Percentiles rank a stretch among this genome's conserved stretches.
Evolutionary conservation across 2,329 filamentous ascomycete species (phyloP).

Genomic region (Aspergillus clavatus): DNA sequence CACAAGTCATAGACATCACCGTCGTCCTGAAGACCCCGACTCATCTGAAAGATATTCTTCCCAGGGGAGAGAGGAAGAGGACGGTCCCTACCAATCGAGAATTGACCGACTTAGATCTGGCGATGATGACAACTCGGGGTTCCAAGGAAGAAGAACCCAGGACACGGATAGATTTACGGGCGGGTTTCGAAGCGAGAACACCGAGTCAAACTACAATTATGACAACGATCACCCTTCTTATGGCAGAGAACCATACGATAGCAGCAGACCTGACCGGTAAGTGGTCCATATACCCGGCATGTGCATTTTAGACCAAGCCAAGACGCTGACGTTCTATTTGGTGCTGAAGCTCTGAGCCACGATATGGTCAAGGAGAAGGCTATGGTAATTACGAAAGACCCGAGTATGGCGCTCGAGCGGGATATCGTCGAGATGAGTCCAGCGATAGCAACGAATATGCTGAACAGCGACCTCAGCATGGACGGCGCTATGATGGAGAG

Average conservation of each 20-base stretch:
- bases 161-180: not conserved
- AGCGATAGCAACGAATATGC: constrained; percentile 17
- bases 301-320: no score
- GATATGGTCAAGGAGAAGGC: constrained; percentile 15
- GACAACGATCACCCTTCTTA: constrained; percentile 11
- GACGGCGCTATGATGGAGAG: constrained; percentile 16
- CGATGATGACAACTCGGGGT: not conserved
- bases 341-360: constrained; percentile 16
- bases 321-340: no score
- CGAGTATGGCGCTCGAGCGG: constrained; percentile 11
- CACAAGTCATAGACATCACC: not conserved
- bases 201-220: constrained; percentile 18
- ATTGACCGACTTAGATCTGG: not conserved
- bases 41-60: not conserved
- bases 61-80: not conserved
- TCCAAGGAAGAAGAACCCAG: not conserved
- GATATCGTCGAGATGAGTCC: constrained; percentile 17
- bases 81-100: not conserved
- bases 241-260: constrained; percentile 8
- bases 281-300: constrained; percentile 9
- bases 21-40: not conserved
- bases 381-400: constrained; percentile 14
- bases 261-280: constrained; percentile 19
- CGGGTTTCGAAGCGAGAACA: constrained; percentile 8
- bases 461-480: constrained; percentile 19